A percentile compares a stretch with the other conserved stretches of the same genome.
These are phyloP conservation scores for Rosellinia necatrix DNA, from an alignment of 2,329 filamentous ascomycete genomes.

Conservation along the genomic window DNA sequence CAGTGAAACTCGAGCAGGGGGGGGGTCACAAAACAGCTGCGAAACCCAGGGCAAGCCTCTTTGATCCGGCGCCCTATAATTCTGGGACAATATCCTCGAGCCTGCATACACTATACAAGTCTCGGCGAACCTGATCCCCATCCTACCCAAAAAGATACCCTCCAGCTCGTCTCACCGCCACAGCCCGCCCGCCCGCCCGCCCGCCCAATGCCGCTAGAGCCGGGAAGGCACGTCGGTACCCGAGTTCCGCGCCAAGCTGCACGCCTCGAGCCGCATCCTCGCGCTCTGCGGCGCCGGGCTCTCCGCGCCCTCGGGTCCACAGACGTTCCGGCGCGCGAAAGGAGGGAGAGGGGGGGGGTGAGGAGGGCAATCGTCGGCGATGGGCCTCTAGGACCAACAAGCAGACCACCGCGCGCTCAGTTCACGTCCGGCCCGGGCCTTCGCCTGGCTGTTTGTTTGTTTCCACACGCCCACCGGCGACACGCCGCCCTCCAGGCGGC, in stretches of 20 bases:
- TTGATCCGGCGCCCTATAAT: too few relatives aligned
- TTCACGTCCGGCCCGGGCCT: constrained; percentile 74
- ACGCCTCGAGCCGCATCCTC: constrained; percentile 54
- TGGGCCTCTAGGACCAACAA: constrained; percentile 83
- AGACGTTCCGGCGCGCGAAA: constrained; percentile 78
- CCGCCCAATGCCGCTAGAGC: constrained; percentile 18
- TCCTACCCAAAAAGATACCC: neutral
- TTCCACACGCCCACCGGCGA: constrained; percentile 78
- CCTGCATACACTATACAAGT: too few relatives aligned
- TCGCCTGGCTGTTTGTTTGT: constrained; percentile 92
- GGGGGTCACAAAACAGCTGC: neutral
- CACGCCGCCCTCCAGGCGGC: constrained; percentile 75
- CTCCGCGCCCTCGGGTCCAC: constrained; percentile 60
- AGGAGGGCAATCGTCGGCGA: too few relatives aligned
- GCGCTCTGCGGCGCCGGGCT: constrained; percentile 64
- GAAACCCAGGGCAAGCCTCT: neutral
- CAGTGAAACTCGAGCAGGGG: neutral
- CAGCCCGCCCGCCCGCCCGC: too few relatives aligned
- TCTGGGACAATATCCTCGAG: too few relatives aligned
- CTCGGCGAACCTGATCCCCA: neutral
- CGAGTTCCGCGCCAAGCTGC: constrained; percentile 41
- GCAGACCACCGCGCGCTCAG: constrained; percentile 72
- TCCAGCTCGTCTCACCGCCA: neutral
- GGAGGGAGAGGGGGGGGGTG: too few relatives aligned
- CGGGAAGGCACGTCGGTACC: constrained; percentile 20